Base-by-base conservation (phyloP, 1,139 yeast species). In the Pneumocystis wakefieldiae region DNA sequence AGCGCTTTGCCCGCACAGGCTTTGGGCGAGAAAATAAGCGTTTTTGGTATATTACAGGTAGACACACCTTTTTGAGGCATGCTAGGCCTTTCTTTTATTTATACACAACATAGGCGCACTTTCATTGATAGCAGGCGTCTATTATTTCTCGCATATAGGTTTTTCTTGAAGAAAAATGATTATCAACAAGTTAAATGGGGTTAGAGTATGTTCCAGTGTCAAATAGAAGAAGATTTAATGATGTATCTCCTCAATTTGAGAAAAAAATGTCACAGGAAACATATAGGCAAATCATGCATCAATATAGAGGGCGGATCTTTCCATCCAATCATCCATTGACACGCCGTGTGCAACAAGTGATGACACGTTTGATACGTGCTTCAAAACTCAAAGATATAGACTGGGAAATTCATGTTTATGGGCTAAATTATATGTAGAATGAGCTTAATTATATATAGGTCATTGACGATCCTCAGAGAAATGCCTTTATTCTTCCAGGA, bases 401-500 rank as follows among this genome's bases (percentile, higher is more conserved):
- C 60, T 92, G 98, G 98, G 77, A 82, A 68, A 83, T 92, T 53
- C 90, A 89, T 73, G 87, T 94, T 4, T 24, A 12, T 48, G 32
- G 14, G 28, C 24, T 10, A 12, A 12, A 12, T 48, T 48, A 12
- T 24, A 3, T 17, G 2, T 48, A 15, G 4, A 24, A 24, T 24
- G 1, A 14, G 12, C 17, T 24, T 48, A 48, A 48, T 8, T 19
- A 24, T 24, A 24, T 2, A 24, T 24, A 48, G 55, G 55, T 48
- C 36, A 83, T 92, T 59, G 80, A 85, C 67, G 87, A 86, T 69
- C 84, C 85, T 6, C 75, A 73, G 12, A 97, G 98, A 1, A 92
- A 92, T 74, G 98, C 98, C 1, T 92, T 94, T 74, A 96, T 92
- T 36, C 77, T 92, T 62, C 97, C 97, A 29, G 92, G 94, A 66